Evolutionary conservation across 1,284 basidiomycete species (phyloP).

Genomic region (Heterobasidion irregulare): DNA sequence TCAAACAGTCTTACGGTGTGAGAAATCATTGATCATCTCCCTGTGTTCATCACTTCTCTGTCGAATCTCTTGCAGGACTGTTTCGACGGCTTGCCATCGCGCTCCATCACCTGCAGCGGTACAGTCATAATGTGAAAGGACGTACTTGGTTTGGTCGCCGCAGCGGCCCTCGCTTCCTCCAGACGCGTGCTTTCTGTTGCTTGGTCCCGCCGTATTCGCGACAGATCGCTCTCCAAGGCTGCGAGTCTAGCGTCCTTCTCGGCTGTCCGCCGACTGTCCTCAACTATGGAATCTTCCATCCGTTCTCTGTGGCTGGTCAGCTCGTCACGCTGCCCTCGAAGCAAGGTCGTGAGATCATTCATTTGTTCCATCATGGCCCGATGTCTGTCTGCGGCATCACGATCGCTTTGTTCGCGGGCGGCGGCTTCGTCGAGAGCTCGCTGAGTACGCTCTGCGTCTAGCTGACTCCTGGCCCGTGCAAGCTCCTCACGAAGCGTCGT

Average conservation of each 20-base stretch:
- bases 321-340: constrained; percentile 3
- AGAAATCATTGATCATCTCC: constrained; percentile 4
- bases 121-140: neutral
- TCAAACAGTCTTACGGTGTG: constrained; percentile 5
- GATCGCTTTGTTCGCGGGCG: neutral
- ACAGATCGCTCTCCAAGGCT: constrained; percentile 3
- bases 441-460: constrained; percentile 1
- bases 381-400: constrained; percentile 1
- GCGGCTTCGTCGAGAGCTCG: neutral
- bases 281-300: constrained; percentile 4
- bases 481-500: constrained; percentile 3
- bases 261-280: constrained; percentile 1
- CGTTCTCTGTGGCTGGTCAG: constrained; percentile 4
- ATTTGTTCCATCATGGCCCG: constrained; percentile 9
- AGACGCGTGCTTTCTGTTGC: neutral
- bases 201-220: constrained; percentile 4
- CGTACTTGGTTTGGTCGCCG: neutral
- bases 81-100: constrained; percentile 1
- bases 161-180: neutral
- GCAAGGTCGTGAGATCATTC: constrained; percentile 4
- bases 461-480: constrained; percentile 6
- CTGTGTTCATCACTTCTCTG: constrained; percentile 4
- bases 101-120: neutral
- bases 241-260: constrained; percentile 4
- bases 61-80: constrained; percentile 4